Base-by-base conservation (phyloP, 352 stramenopile species). In the Phytophthora meadii region DNA sequence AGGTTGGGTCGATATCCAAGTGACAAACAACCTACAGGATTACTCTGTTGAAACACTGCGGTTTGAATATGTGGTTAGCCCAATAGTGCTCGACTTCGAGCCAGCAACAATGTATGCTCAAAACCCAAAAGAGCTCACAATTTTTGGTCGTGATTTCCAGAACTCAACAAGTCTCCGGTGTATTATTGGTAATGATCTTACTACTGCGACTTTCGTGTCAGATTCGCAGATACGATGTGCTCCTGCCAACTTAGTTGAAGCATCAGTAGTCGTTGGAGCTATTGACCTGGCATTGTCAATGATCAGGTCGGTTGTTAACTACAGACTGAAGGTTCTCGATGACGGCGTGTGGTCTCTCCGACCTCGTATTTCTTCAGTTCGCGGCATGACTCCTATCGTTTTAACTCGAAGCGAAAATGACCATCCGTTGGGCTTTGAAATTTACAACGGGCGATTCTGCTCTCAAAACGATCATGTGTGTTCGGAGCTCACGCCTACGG, bases 21-120 rank as follows among this genome's bases (percentile, higher is more conserved):
- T 88, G 22, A 81, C 76, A 0, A 89, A 84, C 65, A 89, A 89
- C 14, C 9, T 86, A 4, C 71, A 85, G 46, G 76, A 88, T 37
- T 89, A 82, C 56, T 85, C 78, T 0, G 17, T 54, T 15, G 57
- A 79, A 17, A 25, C 51, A 15, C 17, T 69, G 10, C 17, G 55
- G 12, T 79, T 87, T 44, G 62, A 88, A 41, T 85, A 81, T 39
- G 52, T 86, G 12, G 50, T 60, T 5, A 67, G 45, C 4, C 81
- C 78, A 2, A 46, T 63, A 1, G 9, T 89, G 11, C 60, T 83
- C 17, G 61, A 37, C 1, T 80, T 89, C 39, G 36, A 74, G 7
- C 74, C 74, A 9, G 49, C 11, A 1, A 25, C 45, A 27, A 49
- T 77, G 0, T 60, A 68, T 10, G 36, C 22, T 22, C 46, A 32